phyloP scores from a whole-genome alignment of 495 filamentous ascomycete genomes.

The Neurospora sp. region DNA sequence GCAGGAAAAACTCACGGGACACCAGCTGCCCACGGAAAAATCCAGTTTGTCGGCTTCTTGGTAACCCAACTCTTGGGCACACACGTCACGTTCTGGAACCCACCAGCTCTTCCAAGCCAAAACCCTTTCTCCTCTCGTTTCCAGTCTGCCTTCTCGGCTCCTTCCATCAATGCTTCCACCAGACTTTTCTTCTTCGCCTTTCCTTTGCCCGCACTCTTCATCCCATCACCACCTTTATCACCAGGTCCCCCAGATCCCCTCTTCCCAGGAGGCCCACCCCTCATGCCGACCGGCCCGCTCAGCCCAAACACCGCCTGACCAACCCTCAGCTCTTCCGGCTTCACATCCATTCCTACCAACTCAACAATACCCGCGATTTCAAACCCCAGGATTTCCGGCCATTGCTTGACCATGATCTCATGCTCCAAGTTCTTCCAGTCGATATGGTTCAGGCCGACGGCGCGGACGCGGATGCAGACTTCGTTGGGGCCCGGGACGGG shows the following conservation, averaged over 20 bases:
- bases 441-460: slow-evolving; percentile 29
- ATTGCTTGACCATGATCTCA: slow-evolving; percentile 19
- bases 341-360: slow-evolving; percentile 20
- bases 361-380: slow-evolving; percentile 32
- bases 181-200: not conserved
- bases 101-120: slow-evolving; percentile 9
- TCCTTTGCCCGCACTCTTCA: not conserved
- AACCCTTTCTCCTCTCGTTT: not conserved
- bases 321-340: slow-evolving; percentile 13
- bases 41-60: slow-evolving; percentile 26
- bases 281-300: slow-evolving; percentile 7
- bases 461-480: slow-evolving; percentile 26
- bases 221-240: not conserved
- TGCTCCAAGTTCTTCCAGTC: slow-evolving; percentile 30
- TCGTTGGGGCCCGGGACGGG: slow-evolving; percentile 21
- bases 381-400: slow-evolving; percentile 30
- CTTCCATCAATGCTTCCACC: not conserved
- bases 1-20: slow-evolving; percentile 23
- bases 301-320: slow-evolving; percentile 33
- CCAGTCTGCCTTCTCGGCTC: not conserved
- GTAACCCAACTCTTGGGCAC: slow-evolving; percentile 27
- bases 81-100: slow-evolving; percentile 31
- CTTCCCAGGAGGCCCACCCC: not conserved
- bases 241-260: not conserved
- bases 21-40: slow-evolving; percentile 34